Evolutionary conservation across 805 yeast genomes (phyloP).

Genomic region (Komagataella pastoris): DNA sequence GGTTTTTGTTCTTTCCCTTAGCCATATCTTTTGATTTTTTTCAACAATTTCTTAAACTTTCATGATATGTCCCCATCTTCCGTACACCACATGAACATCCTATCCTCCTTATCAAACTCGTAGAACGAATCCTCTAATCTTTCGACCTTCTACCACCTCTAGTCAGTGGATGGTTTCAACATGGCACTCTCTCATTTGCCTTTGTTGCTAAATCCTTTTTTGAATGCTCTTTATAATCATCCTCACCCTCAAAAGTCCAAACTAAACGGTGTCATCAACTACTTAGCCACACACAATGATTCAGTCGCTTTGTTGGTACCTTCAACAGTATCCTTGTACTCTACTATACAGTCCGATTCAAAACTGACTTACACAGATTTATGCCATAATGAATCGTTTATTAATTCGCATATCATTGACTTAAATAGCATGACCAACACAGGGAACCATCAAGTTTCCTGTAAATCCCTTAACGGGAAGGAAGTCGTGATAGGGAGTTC

Average conservation of each 20-base stretch:
- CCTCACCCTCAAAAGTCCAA: constrained; percentile 36
- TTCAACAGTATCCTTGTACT: constrained; percentile 29
- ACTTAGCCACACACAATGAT: constrained; percentile 27
- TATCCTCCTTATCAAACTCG: constrained; percentile 1
- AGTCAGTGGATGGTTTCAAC: not conserved
- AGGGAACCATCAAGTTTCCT: constrained; percentile 11
- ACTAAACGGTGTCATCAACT: constrained; percentile 29
- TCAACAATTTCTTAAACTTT: not conserved
- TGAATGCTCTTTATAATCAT: constrained; percentile 56
- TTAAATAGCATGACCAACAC: constrained; percentile 20
- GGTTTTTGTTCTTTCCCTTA: constrained; percentile 36
- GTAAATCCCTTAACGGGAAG: constrained; percentile 38
- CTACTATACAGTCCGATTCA: constrained; percentile 23
- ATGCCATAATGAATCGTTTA: constrained; percentile 46
- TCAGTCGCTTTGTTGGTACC: constrained; percentile 58
- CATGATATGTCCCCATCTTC: not conserved
- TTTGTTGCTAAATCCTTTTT: constrained; percentile 43
- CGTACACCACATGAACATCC: not conserved
- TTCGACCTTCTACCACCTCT: not conserved
- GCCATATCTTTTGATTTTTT: constrained; percentile 21
- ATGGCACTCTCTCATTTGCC: constrained; percentile 27
- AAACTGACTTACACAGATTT: constrained; percentile 30
- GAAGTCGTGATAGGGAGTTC: constrained; percentile 38
- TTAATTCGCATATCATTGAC: constrained; percentile 46
- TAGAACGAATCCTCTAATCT: not conserved